Base-by-base conservation (phyloP, 371 early-diverging fungal species). In the Mortierella sp. region DNA sequence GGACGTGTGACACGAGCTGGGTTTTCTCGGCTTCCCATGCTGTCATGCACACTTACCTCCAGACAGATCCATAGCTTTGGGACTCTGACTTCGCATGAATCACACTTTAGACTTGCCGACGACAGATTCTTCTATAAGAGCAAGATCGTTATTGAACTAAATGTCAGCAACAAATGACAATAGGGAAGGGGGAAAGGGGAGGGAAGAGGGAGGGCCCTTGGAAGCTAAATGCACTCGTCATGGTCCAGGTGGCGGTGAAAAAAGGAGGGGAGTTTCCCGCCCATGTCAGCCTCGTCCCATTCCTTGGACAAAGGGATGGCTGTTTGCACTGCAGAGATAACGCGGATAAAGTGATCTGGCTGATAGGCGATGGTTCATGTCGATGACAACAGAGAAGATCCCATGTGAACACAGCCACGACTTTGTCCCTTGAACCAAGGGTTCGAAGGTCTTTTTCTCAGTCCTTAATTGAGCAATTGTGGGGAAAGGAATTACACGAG, bases 41-140 rank as follows among this genome's bases (percentile, higher is more conserved):
- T 28, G 14, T 26, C 48, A 28, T 47, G 47, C 19, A 21, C 3
- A 2, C 19, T 19, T 67, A 76, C 76, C 76, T 76, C 76, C 14
- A 76, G 45, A 53, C 76, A 76, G 49, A 76, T 65, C 76, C 76
- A 76, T 2, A 76, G 62, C 18, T 47, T 46, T 31, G 76, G 69
- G 3, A 76, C 59, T 42, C 70, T 39, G 49, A 69, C 66, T 27
- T 76, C 76, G 34, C 76, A 76, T 53, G 46, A 52, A 54, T 76
- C 76, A 30, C 76, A 76, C 55, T 69, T 69, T 16, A 76, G 42
- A 50, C 42, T 62, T n/a, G 70, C 76, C 7, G 70, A 61, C 43
- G 70, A 61, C 55, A 76, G 38, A 42, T 69, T 69, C 54, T 76
- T 76, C 76, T 76, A 52, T 51, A n/a, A 23, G 41, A 26, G 21